Evolutionary conservation across 1,284 basidiomycete genomes (phyloP).

Genomic region (Athelia sp.): DNA sequence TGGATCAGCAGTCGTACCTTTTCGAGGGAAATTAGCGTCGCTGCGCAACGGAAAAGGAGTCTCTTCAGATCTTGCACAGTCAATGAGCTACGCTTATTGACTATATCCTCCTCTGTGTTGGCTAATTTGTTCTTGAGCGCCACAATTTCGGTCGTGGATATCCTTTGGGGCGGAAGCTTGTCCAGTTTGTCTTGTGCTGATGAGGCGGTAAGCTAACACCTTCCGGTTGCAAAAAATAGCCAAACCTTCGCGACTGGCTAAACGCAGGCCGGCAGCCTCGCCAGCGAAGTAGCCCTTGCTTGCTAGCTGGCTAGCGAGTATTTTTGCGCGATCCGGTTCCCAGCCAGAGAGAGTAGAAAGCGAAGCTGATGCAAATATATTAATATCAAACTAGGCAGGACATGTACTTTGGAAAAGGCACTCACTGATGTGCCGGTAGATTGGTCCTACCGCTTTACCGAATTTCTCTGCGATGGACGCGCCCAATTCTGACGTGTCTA

Average conservation of each 20-base stretch:
- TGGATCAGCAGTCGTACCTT: conserved; percentile 39
- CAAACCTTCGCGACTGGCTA: conserved; percentile 53
- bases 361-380: conserved; percentile 42
- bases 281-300: conserved; percentile 85
- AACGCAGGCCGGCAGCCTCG: conserved; percentile 77
- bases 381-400: background rate
- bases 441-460: conserved; percentile 74
- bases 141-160: conserved; percentile 53
- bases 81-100: conserved; percentile 65
- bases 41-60: conserved; percentile 85
- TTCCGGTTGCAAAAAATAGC: conserved; percentile 3
- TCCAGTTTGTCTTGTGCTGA: conserved; percentile 54
- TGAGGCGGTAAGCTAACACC: conserved; percentile 9
- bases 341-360: conserved; percentile 51
- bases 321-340: conserved; percentile 74
- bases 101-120: conserved; percentile 62
- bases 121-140: conserved; percentile 71
- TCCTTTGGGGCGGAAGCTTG: conserved; percentile 52
- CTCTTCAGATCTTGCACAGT: conserved; percentile 81
- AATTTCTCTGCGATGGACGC: conserved; percentile 85
- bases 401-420: conserved; percentile 1
- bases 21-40: conserved; percentile 67
- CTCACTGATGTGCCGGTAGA: conserved; percentile 76
- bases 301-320: conserved; percentile 75
- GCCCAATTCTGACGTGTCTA: conserved; percentile 81